phyloP scores from a whole-genome alignment of 352 stramenopile genomes.

The Albugo laibachii region DNA sequence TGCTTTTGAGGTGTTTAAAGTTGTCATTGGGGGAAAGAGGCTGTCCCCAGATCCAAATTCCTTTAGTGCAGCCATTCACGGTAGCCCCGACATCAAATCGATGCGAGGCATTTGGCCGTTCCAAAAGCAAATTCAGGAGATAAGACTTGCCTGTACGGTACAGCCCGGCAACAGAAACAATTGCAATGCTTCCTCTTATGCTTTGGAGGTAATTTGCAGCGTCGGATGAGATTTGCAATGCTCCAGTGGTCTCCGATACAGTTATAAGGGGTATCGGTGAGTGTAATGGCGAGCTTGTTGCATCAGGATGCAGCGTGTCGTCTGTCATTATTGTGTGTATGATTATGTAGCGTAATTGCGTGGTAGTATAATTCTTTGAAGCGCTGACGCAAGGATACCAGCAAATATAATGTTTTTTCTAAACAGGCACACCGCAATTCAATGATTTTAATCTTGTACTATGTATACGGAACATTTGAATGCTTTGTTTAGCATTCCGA shows the following conservation, averaged over 20 bases:
- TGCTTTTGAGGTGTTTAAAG: conserved; percentile 12
- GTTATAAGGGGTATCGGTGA: conserved; percentile 46
- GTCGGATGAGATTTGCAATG: conserved; percentile 33
- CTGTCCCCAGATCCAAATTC: conserved; percentile 83
- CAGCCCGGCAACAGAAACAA: conserved; percentile 50
- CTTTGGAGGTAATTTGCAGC: conserved; percentile 35
- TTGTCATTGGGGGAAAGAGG: conserved; percentile 15
- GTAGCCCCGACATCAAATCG: conserved; percentile 63
- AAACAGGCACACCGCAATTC: too few relatives aligned
- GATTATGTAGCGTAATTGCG: too few relatives aligned
- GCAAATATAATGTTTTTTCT: too few relatives aligned
- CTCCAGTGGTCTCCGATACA: conserved; percentile 30
- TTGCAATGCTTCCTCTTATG: conserved; percentile 31
- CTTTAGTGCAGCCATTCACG: conserved; percentile 61
- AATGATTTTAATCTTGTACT: too few relatives aligned
- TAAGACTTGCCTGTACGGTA: conserved; percentile 71
- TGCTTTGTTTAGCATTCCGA: too few relatives aligned
- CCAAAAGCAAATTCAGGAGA: conserved; percentile 47
- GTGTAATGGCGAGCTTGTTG: too few relatives aligned
- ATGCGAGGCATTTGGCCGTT: conserved; percentile 17
- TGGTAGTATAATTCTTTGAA: too few relatives aligned
- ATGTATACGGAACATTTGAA: too few relatives aligned
- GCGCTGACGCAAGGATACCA: too few relatives aligned
- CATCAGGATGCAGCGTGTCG: too few relatives aligned
- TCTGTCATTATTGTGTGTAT: too few relatives aligned